A percentile compares a stretch with the other conserved stretches of the same genome.
Evolutionary conservation across 805 yeast genomes (phyloP).

Genomic region (Candida awuae): DNA sequence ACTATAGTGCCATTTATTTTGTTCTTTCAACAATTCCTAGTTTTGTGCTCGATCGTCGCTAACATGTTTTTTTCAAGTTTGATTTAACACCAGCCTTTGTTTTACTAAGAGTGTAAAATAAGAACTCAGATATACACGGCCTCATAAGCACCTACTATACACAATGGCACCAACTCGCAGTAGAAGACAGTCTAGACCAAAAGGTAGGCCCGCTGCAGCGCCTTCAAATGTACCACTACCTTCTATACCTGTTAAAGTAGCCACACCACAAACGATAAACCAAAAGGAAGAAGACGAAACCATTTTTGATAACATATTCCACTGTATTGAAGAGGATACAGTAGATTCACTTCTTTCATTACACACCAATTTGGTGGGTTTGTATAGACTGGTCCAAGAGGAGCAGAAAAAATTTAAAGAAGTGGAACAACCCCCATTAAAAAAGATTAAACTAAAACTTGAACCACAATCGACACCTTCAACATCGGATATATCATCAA

Average conservation of each 20-base stretch:
- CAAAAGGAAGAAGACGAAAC: not conserved
- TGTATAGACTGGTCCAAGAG: not conserved
- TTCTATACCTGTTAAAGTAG: conserved; percentile 1
- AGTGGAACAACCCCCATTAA: not conserved
- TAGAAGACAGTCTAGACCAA: conserved; percentile 5
- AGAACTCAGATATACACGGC: not conserved
- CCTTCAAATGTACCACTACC: not conserved
- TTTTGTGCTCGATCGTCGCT: not conserved
- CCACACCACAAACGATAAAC: not conserved
- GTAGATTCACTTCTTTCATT: too few species aligned
- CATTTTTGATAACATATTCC: too few species aligned
- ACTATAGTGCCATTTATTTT: not conserved
- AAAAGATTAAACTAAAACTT: not conserved
- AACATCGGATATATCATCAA: too few species aligned
- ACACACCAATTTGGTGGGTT: not conserved
- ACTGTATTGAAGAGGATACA: too few species aligned
- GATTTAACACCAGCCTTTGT: too few species aligned
- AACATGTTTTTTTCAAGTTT: too few species aligned
- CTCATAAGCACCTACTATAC: not conserved
- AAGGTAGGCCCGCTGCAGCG: not conserved
- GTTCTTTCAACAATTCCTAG: not conserved
- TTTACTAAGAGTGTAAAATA: not conserved
- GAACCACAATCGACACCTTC: not conserved
- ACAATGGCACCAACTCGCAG: conserved; percentile 3
- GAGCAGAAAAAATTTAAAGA: not conserved